Base-by-base conservation (phyloP, 371 early-diverging fungal genomes). In the Globomyces sp. region DNA sequence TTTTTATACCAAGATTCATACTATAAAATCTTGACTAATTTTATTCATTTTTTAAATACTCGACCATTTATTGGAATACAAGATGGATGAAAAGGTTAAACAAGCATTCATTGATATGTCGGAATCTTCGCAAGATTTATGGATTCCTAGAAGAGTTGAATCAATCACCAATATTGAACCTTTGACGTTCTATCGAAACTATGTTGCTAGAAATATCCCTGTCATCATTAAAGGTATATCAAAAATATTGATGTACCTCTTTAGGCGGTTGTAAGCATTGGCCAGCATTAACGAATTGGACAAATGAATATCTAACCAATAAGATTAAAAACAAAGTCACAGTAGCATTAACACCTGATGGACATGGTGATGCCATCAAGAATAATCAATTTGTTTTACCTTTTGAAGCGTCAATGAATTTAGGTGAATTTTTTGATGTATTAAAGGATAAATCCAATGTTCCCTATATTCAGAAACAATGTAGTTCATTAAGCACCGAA, bases 391-490 rank as follows among this genome's bases (percentile, higher is more conserved):
- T 89, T 78, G 86, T 78, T 1, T 80, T 85, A 75, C 92, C 92
- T 0, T 76, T 83, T 65, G 88, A 90, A 69, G 73, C 78, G 50
- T 65, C 68, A 9, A 85, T 88, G 87, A 60, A 86, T 1, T 85
- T 90, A 53, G 66, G 68, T 42, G 73, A 81, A 13, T 85, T 88
- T 50, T 59, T 87, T 6, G 77, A 80, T 50, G 67, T 80, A 0
- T 71, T 87, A 4, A 66, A 34, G 45, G 58, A 66, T 0, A 51
- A 40, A 34, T 10, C 49, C 4, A 57, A 41, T 49, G 13, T 66
- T 2, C 63, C 85, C 45, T 92, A 90, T 68, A 78, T 86, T 48
- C 89, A 89, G 39, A 73, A 86, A 3, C 92, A 92, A 70, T 89
- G 89, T 63, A 86, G 87, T 40, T 89, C 87, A 67, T 48, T 90